Evolutionary conservation across 2,329 filamentous ascomycete species (phyloP).

Genomic region (Graphilbum sp.): DNA sequence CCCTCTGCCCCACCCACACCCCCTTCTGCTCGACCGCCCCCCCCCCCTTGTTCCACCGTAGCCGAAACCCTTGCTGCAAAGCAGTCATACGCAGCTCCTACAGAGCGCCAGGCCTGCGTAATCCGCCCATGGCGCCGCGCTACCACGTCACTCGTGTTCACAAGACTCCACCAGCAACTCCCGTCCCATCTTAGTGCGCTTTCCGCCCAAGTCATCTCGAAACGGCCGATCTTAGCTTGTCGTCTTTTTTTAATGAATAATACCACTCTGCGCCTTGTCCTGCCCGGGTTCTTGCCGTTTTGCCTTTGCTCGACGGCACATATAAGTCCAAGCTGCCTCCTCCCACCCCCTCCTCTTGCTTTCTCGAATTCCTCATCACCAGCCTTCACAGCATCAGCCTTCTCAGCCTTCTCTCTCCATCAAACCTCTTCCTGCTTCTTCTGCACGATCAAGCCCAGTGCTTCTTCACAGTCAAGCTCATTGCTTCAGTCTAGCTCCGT

Average conservation of each 20-base stretch:
- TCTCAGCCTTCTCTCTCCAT: not conserved
- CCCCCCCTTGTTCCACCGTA: not conserved
- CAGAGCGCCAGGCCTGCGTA: not conserved
- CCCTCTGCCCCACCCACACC: not conserved
- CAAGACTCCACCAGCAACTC: slow-evolving; percentile 1
- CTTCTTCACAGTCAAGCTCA: too few species aligned
- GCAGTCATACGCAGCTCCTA: not conserved
- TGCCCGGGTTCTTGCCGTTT: not conserved
- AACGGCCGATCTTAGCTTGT: slow-evolving; percentile 9
- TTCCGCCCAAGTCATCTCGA: slow-evolving; percentile 6
- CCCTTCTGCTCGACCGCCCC: not conserved
- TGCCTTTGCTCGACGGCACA: not conserved
- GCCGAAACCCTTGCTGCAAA: not conserved
- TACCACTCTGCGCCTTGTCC: not conserved
- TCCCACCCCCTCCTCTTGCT: not conserved
- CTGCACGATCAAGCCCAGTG: too few species aligned
- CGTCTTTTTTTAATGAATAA: not conserved
- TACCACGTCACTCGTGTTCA: slow-evolving; percentile 5
- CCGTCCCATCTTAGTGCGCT: not conserved
- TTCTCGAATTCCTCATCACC: not conserved
- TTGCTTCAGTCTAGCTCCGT: not conserved
- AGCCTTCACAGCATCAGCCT: not conserved
- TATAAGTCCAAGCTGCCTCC: not conserved
- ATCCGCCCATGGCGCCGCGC: not conserved
- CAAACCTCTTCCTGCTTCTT: too few species aligned